Evolutionary conservation across 179 eudicot species (phyloP).

Genomic region (Carnegiea gigantea): DNA sequence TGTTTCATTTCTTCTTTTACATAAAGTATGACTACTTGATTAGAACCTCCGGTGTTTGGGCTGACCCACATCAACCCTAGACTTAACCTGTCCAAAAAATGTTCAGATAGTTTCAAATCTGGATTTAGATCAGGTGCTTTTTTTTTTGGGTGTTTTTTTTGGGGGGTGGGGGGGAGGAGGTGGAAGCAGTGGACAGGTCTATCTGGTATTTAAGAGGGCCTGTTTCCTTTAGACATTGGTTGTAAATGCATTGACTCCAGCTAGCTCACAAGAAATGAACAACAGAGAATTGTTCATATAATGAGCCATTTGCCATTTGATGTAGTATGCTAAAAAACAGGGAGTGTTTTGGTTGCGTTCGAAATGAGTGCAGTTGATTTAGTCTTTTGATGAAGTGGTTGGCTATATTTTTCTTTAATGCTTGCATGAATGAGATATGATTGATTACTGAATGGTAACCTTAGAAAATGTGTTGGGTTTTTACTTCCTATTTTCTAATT

Average conservation of each 20-base stretch:
- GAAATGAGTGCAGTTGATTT: not conserved
- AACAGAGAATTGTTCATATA: not conserved
- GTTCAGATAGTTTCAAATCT: not conserved
- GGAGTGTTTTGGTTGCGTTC: not conserved
- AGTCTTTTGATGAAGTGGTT: slow-evolving; percentile 14
- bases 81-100: not conserved
- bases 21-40: not conserved
- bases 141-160: not conserved
- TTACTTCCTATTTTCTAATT: not conserved
- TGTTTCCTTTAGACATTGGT: not conserved
- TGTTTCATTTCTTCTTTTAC: not conserved
- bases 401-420: not conserved
- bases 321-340: not conserved
- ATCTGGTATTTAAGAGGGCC: not conserved
- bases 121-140: not conserved
- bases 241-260: not conserved
- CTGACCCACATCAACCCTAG: not conserved
- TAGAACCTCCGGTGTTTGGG: not conserved
- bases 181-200: not conserved
- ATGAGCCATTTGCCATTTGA: not conserved
- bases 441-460: not conserved
- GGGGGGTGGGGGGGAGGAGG: too few species aligned
- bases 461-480: not conserved
- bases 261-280: not conserved
- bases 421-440: not conserved